Evolutionary conservation across 2,329 filamentous ascomycete genomes (phyloP).

Genomic region (Hypocreales sp.): DNA sequence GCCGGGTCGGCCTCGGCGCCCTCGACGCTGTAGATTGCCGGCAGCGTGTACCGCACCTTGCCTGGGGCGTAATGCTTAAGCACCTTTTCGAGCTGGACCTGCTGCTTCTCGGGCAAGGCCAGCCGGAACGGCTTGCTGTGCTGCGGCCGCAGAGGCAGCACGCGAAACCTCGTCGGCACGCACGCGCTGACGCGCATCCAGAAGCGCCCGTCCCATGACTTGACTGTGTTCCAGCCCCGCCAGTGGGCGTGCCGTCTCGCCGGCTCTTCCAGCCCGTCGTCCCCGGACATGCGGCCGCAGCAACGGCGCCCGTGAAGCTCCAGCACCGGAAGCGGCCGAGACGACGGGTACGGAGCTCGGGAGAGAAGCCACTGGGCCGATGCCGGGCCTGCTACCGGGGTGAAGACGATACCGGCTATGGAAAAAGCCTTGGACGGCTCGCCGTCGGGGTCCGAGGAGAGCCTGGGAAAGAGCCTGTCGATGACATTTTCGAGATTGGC

Average conservation of each 20-base stretch:
- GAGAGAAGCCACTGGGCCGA: constrained; percentile 26
- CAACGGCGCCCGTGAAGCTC: constrained; percentile 10
- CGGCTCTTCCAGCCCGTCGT: constrained; percentile 2
- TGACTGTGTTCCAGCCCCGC: constrained; percentile 15
- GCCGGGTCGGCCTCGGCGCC: too few species aligned
- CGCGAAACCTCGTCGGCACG: constrained; percentile 22
- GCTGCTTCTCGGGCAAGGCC: constrained; percentile 17
- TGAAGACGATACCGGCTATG: constrained; percentile 21
- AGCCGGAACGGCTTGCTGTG: constrained; percentile 32
- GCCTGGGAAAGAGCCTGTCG: constrained; percentile 30
- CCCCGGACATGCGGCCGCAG: constrained; percentile 3
- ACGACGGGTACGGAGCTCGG: constrained; percentile 28
- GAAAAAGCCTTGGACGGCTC: constrained; percentile 23
- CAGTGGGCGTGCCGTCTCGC: constrained; percentile 6
- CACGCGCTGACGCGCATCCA: constrained; percentile 37
- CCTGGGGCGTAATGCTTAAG: constrained; percentile 35
- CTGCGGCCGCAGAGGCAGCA: constrained; percentile 29
- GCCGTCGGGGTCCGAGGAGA: constrained; percentile 11
- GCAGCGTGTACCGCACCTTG: constrained; percentile 39
- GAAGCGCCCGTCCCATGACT: constrained; percentile 44
- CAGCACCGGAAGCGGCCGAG: constrained; percentile 13
- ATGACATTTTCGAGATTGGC: constrained; percentile 28
- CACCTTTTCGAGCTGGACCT: constrained; percentile 20
- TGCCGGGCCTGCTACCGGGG: constrained; percentile 11
- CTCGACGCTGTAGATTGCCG: constrained; percentile 34